These are phyloP conservation scores for Chrysanthemum lavandulifolium DNA, from an alignment of 129 eudicot genomes.

Conservation along the genomic window DNA sequence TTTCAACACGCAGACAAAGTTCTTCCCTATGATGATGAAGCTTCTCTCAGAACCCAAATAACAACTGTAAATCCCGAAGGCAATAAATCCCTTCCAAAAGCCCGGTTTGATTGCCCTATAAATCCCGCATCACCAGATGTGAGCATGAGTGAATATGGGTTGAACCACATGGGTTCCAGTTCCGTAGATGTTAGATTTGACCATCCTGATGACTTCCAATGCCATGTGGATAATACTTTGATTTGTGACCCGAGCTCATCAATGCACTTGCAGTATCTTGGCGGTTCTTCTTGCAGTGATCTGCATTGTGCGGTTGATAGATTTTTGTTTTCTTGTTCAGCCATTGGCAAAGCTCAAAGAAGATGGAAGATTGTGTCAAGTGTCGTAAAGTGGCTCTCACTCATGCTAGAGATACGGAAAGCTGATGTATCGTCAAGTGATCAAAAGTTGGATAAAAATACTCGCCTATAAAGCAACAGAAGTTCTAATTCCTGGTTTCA, in stretches of 20 bases:
- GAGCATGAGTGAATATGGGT: slow-evolving; percentile 36
- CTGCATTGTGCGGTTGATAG: slow-evolving; percentile 39
- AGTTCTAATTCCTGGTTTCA: slow-evolving; percentile 4
- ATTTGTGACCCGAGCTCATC: slow-evolving; percentile 49
- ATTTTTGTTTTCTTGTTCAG: slow-evolving; percentile 40
- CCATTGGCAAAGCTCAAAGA: slow-evolving; percentile 48
- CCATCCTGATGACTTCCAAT: slow-evolving; percentile 39
- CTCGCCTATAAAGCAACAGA: slow-evolving; percentile 17
- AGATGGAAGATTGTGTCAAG: slow-evolving; percentile 64
- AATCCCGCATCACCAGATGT: slow-evolving; percentile 41
- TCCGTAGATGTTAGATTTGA: slow-evolving; percentile 42
- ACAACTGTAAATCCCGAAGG: slow-evolving; percentile 25
- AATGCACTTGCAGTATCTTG: slow-evolving; percentile 51
- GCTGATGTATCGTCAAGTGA: slow-evolving; percentile 21
- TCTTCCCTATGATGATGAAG: slow-evolving; percentile 51
- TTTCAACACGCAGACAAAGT: slow-evolving; percentile 59
- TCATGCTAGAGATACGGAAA: slow-evolving; percentile 32
- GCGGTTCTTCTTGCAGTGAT: slow-evolving; percentile 37
- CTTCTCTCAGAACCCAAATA: slow-evolving; percentile 39
- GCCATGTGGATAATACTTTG: slow-evolving; percentile 41
- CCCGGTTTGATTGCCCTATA: slow-evolving; percentile 33
- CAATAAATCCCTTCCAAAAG: slow-evolving; percentile 23
- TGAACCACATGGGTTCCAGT: slow-evolving; percentile 36
- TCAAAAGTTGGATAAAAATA: slow-evolving; percentile 13
- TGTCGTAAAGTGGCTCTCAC: slow-evolving; percentile 52